Evolutionary conservation across 139 green algal species (phyloP).

Genomic region (Yamagishiella unicocca): DNA sequence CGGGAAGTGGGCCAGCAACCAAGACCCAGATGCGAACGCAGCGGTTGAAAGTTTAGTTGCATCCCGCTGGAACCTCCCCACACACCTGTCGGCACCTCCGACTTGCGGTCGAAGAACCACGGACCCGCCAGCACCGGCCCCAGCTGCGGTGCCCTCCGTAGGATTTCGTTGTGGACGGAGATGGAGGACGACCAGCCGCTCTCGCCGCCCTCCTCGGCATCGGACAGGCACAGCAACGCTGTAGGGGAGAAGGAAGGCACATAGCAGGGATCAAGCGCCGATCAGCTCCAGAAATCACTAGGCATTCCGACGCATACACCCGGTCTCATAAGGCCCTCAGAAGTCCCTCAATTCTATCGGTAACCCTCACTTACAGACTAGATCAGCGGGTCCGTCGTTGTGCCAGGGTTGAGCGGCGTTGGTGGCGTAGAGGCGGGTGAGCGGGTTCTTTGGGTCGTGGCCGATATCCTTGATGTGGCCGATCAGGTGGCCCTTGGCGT

Average conservation of each 20-base stretch:
- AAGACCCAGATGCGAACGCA: too few species aligned
- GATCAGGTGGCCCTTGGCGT: slow-evolving; percentile 78
- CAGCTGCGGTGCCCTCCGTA: slow-evolving; percentile 57
- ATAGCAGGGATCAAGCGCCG: too few species aligned
- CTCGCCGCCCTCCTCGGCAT: slow-evolving; percentile 59
- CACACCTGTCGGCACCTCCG: slow-evolving; percentile 49
- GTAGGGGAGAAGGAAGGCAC: too few species aligned
- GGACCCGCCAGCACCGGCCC: slow-evolving; percentile 52
- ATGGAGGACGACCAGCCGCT: slow-evolving; percentile 54
- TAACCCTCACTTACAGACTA: slow-evolving; percentile 65
- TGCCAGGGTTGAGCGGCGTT: slow-evolving; percentile 75
- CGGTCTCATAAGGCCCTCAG: too few species aligned
- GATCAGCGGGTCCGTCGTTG: slow-evolving; percentile 67
- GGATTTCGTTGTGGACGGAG: slow-evolving; percentile 68
- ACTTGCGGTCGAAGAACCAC: slow-evolving; percentile 72
- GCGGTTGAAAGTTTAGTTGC: too few species aligned
- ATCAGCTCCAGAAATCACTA: too few species aligned
- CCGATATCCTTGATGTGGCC: slow-evolving; percentile 78
- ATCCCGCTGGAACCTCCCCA: too few species aligned
- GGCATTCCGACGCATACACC: too few species aligned
- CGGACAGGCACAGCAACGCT: slow-evolving; percentile 67
- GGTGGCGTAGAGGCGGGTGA: slow-evolving; percentile 74
- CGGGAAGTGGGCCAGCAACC: too few species aligned
- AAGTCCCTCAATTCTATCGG: too few species aligned
- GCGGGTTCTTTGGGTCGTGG: slow-evolving; percentile 62